Base-by-base conservation (phyloP, 352 stramenopile genomes). In the Globisporangium rhizosaccharum region DNA sequence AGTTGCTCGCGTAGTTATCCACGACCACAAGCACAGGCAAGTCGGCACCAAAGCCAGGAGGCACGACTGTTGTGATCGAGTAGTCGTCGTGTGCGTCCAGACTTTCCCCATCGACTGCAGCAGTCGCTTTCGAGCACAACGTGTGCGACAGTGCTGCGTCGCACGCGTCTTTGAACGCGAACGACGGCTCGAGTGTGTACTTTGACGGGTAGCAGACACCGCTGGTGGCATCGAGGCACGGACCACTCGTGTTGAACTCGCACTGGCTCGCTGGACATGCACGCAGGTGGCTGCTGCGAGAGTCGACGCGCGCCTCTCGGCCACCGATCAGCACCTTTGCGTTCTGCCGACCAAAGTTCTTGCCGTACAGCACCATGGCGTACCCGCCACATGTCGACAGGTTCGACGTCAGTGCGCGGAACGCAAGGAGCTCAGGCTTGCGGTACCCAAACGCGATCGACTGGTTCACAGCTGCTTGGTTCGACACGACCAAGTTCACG, bases 331-430 rank as follows among this genome's bases (percentile, higher is more conserved):
- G 53, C 4, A 85, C 65, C 48, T 66, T 68, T 3, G 73, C 53
- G 28, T 70, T 54, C 14, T 61, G 57, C n/a, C 39, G 63, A 33
- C 82, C 82, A 57, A 91, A 87, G 55, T 89, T 87, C 47, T 69
- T 78, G 1, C 79, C 82, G 42, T 82, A 83, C 5, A 92, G 59
- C 18, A 73, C 71, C 28, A 89, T 70, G 2, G 68, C 57, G 51
- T 88, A 87, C 1, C 70, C 72, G 8, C 82, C 82, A n/a, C 74
- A 84, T 25, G 78, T 88, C 17, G 78, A 85, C 12, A 81, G 66
- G 42, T 88, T 82, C 0, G 64, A 72, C 7, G 78, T 85, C 33
- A 65, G 67, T 37, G 71, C 71, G 47, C 74, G 62, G 28, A 72
- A 74, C 25, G 57, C 64, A 4, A 81, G 51, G 4, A 88, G 53